Evolutionary conservation across 1,139 yeast genomes (phyloP), one percentile per base, ranked within the genome.

Genomic region (Yamadazyma triangularis): DNA sequence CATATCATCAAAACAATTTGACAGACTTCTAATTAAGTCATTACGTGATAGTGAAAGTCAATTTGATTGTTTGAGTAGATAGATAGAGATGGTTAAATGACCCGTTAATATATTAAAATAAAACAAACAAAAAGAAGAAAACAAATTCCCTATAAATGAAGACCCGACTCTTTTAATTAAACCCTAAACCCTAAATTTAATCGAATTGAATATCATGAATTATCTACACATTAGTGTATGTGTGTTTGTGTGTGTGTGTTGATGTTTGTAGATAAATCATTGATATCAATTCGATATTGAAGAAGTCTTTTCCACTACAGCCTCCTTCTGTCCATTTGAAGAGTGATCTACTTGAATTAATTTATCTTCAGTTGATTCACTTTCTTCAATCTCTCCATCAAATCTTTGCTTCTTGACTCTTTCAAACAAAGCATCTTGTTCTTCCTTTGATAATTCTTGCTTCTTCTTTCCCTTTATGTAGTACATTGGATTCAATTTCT

Each of bases 401-500:
- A 49, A 31, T 25, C 39, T 46, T 29, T 50, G 45, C 18, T 46
- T 42, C 45, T 51, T 58, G 26, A 64, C 60, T 48, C 70, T 57
- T 27, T 48, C 54, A 50, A 81, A 79, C 50, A 82, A 66, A 27
- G 62, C 70, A 23, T 67, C 70, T 48, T 73, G 69, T 57, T 82
- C 76, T 21, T 56, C 70, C 27, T 58, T 57, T 25, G 75, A 52
- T 49, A 81, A 57, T 46, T 79, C 82, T 35, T 70, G 47, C 60
- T 78, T 74, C 69, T 78, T 71, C 71, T 79, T 78, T 45, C 72
- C 71, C 63, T 79, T 82, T 43, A 81, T 59, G 64, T 79, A 71
- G 58, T 79, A 80, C 72, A 79, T 67, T 56, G 91, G 91, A 59
- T 79, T 81, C 58, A 82, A 58, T 39, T 79, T 60, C 41, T 62